Conservation (phyloP, 2,329 filamentous ascomycete genomes). For the Lachnellula willkommii region DNA sequence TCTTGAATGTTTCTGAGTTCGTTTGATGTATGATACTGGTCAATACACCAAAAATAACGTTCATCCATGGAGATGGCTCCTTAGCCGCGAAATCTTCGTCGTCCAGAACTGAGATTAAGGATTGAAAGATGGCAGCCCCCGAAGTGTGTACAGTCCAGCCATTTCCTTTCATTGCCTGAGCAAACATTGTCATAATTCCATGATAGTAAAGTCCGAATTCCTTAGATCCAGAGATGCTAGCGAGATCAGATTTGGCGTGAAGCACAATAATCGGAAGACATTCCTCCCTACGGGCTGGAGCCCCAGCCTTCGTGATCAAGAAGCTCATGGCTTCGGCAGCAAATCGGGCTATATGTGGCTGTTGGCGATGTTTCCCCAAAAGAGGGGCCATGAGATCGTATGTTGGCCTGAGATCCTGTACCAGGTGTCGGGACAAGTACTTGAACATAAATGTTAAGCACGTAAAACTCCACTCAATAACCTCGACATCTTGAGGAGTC, state of each 20-base stretch:
- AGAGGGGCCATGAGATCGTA: constrained; percentile 79
- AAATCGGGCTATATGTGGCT: constrained; percentile 83
- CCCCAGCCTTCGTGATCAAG: constrained; percentile 80
- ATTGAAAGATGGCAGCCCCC: constrained; percentile 47
- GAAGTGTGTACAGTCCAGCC: constrained; percentile 56
- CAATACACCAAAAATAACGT: constrained; percentile 69
- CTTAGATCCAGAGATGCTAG: constrained; percentile 46
- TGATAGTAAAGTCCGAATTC: constrained; percentile 70
- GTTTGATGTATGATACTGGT: constrained; percentile 81
- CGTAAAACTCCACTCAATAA: constrained; percentile 97
- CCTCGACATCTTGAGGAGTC: constrained; percentile 71
- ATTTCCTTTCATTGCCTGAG: constrained; percentile 68
- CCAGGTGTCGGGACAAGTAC: constrained; percentile 81
- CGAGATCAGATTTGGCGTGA: constrained; percentile 66
- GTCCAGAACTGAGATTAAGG: constrained; percentile 41
- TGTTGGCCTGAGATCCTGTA: constrained; percentile 78
- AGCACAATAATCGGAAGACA: constrained; percentile 66
- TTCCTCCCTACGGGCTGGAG: constrained; percentile 67
- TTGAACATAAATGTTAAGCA: constrained; percentile 96
- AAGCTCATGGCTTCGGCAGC: constrained; percentile 95
- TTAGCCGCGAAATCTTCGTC: constrained; percentile 45
- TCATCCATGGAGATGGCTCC: constrained; percentile 45
- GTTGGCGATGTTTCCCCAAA: constrained; percentile 75
- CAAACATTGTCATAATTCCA: constrained; percentile 86
- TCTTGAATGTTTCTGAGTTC: constrained; percentile 64